Conservation (phyloP, 768 basidiomycete species). For the Butyriboletus loyo region DNA sequence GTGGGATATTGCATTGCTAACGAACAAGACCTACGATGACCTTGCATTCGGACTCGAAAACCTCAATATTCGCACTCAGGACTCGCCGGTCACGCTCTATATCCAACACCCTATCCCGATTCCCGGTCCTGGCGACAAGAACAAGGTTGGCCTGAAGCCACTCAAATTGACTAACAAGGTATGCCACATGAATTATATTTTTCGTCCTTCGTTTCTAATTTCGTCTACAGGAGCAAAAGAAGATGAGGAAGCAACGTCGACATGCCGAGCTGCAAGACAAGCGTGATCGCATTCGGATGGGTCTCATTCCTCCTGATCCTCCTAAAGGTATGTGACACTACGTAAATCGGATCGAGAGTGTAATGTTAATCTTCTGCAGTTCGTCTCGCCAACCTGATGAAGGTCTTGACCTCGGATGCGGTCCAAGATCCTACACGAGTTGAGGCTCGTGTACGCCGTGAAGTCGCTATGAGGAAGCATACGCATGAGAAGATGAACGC, state of each 20-base stretch:
- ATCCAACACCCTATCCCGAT: constrained; percentile 98
- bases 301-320: constrained; percentile 88
- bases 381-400: constrained; percentile 94
- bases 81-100: constrained; percentile 84
- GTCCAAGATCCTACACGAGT: constrained; percentile 97
- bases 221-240: constrained; percentile 77
- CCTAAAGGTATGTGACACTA: constrained; percentile 71
- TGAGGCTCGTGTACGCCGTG: constrained; percentile 90
- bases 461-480: constrained; percentile 87
- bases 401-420: constrained; percentile 93
- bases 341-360: no score
- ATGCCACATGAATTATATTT: background rate
- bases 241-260: constrained; percentile 87
- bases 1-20: constrained; percentile 92
- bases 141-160: constrained; percentile 72
- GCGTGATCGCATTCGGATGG: constrained; percentile 93
- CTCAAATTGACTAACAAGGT: constrained; percentile 91
- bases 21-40: constrained; percentile 78
- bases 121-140: constrained; percentile 85
- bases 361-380: constrained; percentile 44
- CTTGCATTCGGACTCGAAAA: constrained; percentile 52
- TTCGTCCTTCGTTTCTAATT: background rate
- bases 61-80: constrained; percentile 59
- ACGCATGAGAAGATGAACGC: constrained; percentile 92
- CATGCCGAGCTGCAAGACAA: constrained; percentile 91